Percentiles rank a stretch among this genome's conserved stretches.
Evolutionary conservation across 768 basidiomycete species (phyloP).

Genomic region (Pisolithus sp.): DNA sequence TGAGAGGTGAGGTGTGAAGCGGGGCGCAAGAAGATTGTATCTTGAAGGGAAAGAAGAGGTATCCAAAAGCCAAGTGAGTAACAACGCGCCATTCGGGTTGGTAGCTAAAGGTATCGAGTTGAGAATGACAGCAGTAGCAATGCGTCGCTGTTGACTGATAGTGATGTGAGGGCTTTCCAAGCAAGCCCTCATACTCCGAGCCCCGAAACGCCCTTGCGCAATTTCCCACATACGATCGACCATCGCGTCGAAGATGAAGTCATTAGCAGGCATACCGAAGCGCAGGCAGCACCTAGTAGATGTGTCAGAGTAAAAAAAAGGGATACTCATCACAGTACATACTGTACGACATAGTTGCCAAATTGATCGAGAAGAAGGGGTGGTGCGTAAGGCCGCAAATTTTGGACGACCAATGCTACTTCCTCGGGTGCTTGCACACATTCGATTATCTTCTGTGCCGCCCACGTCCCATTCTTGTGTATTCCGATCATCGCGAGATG

Average conservation of each 20-base stretch:
- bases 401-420: constrained; percentile 74
- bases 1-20: constrained; percentile 93
- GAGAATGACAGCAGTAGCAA: constrained; percentile 89
- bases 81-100: constrained; percentile 92
- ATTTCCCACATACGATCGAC: constrained; percentile 98
- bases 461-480: constrained; percentile 99
- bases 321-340: constrained; percentile 27
- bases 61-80: constrained; percentile 96
- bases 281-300: constrained; percentile 72
- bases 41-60: constrained; percentile 93
- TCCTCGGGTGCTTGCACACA: constrained; percentile 87
- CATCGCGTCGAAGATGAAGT: constrained; percentile 97
- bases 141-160: constrained; percentile 86
- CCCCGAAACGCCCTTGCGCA: constrained; percentile 95
- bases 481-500: constrained; percentile 97
- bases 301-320: constrained; percentile 3
- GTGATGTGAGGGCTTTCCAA: constrained; percentile 87
- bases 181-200: constrained; percentile 95
- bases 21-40: constrained; percentile 88
- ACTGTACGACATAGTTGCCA: constrained; percentile 92
- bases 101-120: constrained; percentile 98
- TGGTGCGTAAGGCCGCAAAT: constrained; percentile 86
- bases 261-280: constrained; percentile 83
- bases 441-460: constrained; percentile 98
- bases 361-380: constrained; percentile 92